Evolutionary conservation across 2,329 filamentous ascomycete species (phyloP).

Genomic region (Graphilbum fragrans): DNA sequence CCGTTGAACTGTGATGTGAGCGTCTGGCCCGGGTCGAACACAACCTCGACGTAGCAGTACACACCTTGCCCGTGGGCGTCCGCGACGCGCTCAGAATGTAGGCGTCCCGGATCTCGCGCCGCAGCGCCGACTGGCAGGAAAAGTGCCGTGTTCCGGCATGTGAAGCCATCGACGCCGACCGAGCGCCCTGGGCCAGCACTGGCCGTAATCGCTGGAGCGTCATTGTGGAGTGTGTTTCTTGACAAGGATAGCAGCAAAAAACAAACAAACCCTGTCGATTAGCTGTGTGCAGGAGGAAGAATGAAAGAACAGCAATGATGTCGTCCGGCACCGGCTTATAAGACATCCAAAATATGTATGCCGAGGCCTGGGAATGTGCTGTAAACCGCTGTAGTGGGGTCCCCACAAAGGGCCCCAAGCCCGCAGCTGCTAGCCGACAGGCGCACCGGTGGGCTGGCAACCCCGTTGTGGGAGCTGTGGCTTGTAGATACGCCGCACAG

Average conservation of each 20-base stretch:
- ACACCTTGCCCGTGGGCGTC: constrained; percentile 80
- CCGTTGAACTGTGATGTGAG: constrained; percentile 70
- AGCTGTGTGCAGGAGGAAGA: too few species aligned
- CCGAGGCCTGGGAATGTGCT: too few species aligned
- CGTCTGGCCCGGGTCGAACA: background rate
- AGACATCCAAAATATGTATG: too few species aligned
- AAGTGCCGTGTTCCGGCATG: constrained; percentile 29
- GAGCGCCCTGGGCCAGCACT: constrained; percentile 3
- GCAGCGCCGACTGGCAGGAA: constrained; percentile 20
- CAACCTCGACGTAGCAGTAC: background rate
- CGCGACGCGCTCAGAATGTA: constrained; percentile 87
- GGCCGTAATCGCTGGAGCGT: constrained; percentile 5
- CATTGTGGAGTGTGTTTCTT: constrained; percentile 1
- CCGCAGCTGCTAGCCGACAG: too few species aligned
- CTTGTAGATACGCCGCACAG: too few species aligned
- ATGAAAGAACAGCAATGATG: too few species aligned
- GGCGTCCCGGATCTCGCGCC: constrained; percentile 64
- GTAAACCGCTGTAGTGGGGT: too few species aligned
- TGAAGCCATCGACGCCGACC: constrained; percentile 19
- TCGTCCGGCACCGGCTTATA: too few species aligned
- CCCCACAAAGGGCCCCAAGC: too few species aligned
- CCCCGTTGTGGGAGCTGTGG: too few species aligned
- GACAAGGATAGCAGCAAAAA: background rate
- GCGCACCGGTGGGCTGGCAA: too few species aligned
- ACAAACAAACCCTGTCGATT: too few species aligned